A percentile compares a stretch with the other conserved stretches of the same genome.
Evolutionary conservation across 2,329 filamentous ascomycete species (phyloP).

Genomic region (Colletotrichum theobromicola): DNA sequence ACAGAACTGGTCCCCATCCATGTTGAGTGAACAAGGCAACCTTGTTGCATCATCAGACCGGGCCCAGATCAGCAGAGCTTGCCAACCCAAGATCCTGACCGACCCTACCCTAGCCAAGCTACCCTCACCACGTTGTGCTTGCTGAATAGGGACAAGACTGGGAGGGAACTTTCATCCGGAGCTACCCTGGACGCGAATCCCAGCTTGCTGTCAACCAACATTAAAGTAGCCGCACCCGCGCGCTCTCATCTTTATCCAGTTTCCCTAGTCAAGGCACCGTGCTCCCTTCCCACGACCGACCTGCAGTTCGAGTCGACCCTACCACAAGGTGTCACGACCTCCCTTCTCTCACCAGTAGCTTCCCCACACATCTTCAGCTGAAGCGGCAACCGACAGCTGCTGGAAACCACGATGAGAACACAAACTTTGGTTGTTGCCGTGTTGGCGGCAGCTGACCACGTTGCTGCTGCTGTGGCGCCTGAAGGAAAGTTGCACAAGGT

Average conservation of each 20-base stretch:
- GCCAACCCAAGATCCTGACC: neutral
- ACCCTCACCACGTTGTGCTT: neutral
- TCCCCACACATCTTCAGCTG: neutral
- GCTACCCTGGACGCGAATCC: neutral
- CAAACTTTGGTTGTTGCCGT: constrained; percentile 7
- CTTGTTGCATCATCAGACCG: constrained; percentile 16
- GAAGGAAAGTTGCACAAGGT: constrained; percentile 13
- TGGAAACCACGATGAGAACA: constrained; percentile 1
- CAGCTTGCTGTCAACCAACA: neutral
- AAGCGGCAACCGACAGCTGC: neutral
- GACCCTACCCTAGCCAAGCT: neutral
- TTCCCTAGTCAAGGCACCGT: neutral
- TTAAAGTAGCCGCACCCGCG: constrained; percentile 11
- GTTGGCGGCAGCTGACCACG: constrained; percentile 2
- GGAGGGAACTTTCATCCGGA: neutral
- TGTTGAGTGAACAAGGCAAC: neutral
- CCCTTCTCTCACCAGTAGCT: neutral
- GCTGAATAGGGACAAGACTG: neutral
- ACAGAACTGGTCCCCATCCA: constrained; percentile 1
- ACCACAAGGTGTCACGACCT: neutral
- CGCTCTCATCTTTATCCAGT: neutral
- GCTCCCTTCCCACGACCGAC: neutral
- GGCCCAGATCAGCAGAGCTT: constrained; percentile 2
- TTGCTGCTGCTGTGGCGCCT: neutral
- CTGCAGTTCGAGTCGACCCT: neutral